Conservation (phyloP, 257 asterid genomes). For the Lycium ferocissimum region DNA sequence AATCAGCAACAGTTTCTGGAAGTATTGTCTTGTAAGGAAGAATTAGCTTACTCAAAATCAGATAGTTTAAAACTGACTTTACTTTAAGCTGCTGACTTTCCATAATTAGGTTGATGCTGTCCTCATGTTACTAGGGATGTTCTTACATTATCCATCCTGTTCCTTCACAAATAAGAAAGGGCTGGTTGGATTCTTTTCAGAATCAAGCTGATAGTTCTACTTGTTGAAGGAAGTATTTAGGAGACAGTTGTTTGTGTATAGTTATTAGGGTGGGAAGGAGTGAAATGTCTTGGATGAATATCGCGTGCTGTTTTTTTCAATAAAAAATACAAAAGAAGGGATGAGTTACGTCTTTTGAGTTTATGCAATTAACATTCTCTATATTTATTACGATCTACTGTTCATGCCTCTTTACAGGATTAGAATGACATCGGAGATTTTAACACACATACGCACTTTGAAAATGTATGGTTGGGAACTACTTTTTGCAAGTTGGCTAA, state of each 20-base stretch:
- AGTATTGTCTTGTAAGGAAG: not conserved
- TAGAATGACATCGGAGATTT: conserved; percentile 78
- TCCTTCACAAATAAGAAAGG: not conserved
- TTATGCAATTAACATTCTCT: conserved; percentile 3
- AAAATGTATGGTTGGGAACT: conserved; percentile 97
- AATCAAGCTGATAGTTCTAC: conserved; percentile 18
- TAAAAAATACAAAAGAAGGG: not conserved
- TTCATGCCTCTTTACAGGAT: conserved; percentile 61
- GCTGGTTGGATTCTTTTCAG: not conserved
- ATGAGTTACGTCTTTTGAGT: conserved; percentile 22
- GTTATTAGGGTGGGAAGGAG: conserved; percentile 18
- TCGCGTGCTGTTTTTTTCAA: not conserved
- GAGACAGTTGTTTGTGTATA: conserved; percentile 2
- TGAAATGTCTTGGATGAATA: conserved; percentile 9
- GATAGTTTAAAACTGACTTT: not conserved
- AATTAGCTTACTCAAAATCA: conserved; percentile 17
- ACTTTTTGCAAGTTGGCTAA: conserved; percentile 77
- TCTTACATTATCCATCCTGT: not conserved
- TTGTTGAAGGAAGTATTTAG: not conserved
- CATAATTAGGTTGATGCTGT: not conserved
- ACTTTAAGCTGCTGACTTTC: not conserved
- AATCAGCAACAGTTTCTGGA: conserved; percentile 6
- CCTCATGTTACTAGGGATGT: not conserved
- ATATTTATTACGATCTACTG: conserved; percentile 7
- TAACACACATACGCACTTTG: conserved; percentile 81